phyloP scores from a whole-genome alignment of 257 asterid genomes.

The Solanum medicagineum region DNA sequence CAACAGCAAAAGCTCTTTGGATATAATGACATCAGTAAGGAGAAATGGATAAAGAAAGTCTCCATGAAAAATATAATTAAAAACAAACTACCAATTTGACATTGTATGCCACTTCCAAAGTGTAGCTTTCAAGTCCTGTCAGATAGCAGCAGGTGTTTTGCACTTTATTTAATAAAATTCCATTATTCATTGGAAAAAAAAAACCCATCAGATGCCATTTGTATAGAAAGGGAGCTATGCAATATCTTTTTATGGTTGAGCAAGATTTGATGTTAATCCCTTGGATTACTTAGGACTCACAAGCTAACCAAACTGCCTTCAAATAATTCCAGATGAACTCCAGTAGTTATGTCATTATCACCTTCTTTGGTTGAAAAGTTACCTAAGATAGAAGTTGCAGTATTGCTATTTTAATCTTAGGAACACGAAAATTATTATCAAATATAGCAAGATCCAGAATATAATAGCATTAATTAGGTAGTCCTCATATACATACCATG shows the following conservation, averaged over 20 bases:
- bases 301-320: neutral
- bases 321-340: neutral
- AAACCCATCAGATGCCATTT: neutral
- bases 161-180: neutral
- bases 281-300: neutral
- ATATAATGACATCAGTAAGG: neutral
- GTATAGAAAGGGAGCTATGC: neutral
- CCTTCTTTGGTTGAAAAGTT: neutral
- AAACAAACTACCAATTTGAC: neutral
- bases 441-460: neutral
- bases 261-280: neutral
- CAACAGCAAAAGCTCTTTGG: neutral
- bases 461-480: neutral
- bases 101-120: neutral
- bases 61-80: neutral
- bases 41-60: neutral
- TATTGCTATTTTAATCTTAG: neutral
- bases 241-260: neutral
- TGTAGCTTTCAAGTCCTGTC: neutral
- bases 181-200: neutral
- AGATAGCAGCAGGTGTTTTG: neutral
- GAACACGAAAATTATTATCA: neutral
- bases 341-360: neutral
- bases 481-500: slow-evolving; percentile 28
- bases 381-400: neutral